Evolutionary conservation across 306 rosid species (phyloP).

Genomic region (Gastrolobium bilobum): DNA sequence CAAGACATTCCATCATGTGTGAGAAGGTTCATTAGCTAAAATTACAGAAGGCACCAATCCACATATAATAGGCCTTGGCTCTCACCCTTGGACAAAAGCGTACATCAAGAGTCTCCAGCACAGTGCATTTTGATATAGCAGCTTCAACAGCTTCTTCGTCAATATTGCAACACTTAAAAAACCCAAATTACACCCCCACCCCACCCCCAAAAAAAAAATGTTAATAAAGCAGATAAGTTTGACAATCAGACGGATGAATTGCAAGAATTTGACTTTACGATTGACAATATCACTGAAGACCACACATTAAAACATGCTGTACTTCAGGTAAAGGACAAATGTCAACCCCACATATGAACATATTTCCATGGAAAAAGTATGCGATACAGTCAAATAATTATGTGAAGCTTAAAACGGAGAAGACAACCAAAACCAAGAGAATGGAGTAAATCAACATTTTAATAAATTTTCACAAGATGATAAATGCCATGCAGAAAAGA

Average conservation of each 20-base stretch:
- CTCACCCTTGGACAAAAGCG: constrained; percentile 95
- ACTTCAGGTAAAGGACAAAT: constrained; percentile 27
- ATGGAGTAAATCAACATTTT: constrained; percentile 6
- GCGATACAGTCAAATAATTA: background rate
- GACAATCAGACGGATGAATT: background rate
- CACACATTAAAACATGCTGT: background rate
- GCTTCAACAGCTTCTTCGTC: constrained; percentile 84
- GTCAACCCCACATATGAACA: background rate
- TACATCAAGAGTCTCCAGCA: constrained; percentile 98
- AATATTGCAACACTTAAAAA: constrained; percentile 88
- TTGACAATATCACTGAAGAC: background rate
- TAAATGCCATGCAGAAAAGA: background rate
- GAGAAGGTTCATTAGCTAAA: constrained; percentile 10
- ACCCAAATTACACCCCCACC: constrained; percentile 4
- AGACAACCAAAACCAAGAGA: constrained; percentile 33
- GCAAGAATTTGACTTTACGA: constrained; percentile 1
- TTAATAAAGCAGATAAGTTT: constrained; percentile 23
- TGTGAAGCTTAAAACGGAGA: constrained; percentile 13
- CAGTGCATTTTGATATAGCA: constrained; percentile 83
- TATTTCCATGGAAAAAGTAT: constrained; percentile 6
- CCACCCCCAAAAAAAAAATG: background rate
- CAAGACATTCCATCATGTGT: background rate
- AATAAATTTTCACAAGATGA: background rate
- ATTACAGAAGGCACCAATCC: background rate
- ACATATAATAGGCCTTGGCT: background rate